Conservation (phyloP, 1,284 basidiomycete species). For the Takashimella koratensis region DNA sequence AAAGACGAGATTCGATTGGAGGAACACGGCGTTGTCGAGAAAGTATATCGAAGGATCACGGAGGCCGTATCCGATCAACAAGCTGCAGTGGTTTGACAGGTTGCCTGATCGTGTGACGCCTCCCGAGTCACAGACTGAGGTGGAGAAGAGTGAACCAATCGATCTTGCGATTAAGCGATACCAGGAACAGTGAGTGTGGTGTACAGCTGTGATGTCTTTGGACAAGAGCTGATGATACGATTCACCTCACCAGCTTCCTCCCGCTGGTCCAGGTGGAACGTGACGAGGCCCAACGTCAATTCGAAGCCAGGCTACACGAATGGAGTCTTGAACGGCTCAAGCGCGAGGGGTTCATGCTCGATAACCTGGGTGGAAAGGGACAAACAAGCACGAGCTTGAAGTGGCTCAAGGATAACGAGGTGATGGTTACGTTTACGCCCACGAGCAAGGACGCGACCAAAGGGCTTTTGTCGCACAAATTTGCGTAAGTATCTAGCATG, state of each 20-base stretch:
- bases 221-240: too few relatives aligned
- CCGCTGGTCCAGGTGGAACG: slow-evolving; percentile 63
- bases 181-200: too few relatives aligned
- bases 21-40: slow-evolving; percentile 7
- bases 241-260: slow-evolving; percentile 64
- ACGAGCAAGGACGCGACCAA: slow-evolving; percentile 58
- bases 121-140: too few relatives aligned
- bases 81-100: background rate
- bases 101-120: background rate
- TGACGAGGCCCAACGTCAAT: slow-evolving; percentile 56
- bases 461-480: slow-evolving; percentile 19
- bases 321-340: slow-evolving; percentile 62
- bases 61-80: background rate
- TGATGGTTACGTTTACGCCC: slow-evolving; percentile 54
- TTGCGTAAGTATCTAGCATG: slow-evolving; percentile 16
- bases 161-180: too few relatives aligned
- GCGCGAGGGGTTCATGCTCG: slow-evolving; percentile 66
- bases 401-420: slow-evolving; percentile 12
- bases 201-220: too few relatives aligned
- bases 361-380: slow-evolving; percentile 54
- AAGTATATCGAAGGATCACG: background rate
- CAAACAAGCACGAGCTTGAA: slow-evolving; percentile 1
- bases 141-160: too few relatives aligned
- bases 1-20: slow-evolving; percentile 41
- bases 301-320: slow-evolving; percentile 60